These are phyloP conservation scores for Solanum hybrid DNA, from an alignment of 305 asterid genomes.

Conservation along the genomic window DNA sequence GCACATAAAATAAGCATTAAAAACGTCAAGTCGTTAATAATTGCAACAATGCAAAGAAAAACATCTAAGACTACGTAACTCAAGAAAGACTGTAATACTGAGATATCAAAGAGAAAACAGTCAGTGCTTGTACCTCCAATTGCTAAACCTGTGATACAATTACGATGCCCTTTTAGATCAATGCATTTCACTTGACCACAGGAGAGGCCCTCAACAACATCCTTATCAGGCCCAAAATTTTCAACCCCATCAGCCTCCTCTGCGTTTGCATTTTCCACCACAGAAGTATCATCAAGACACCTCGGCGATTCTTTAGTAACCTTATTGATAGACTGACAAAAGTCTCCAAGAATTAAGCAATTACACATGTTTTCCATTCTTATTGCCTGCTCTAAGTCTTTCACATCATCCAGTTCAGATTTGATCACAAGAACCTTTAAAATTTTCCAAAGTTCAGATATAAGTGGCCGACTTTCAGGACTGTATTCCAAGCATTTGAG, in stretches of 20 bases:
- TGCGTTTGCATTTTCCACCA: slow-evolving; percentile 16
- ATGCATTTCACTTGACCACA: slow-evolving; percentile 38
- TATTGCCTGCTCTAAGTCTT: slow-evolving; percentile 14
- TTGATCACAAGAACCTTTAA: slow-evolving; percentile 38
- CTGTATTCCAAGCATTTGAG: slow-evolving; percentile 46
- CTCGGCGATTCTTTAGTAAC: slow-evolving; percentile 11
- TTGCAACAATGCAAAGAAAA: not conserved
- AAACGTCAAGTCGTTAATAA: not conserved
- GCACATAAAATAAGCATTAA: not conserved
- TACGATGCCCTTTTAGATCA: slow-evolving; percentile 71
- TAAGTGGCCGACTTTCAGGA: slow-evolving; percentile 47
- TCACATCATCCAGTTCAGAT: slow-evolving; percentile 28
- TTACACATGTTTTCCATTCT: slow-evolving; percentile 14
- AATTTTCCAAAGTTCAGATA: slow-evolving; percentile 58
- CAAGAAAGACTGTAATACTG: not conserved
- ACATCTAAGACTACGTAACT: not conserved
- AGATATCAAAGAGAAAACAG: not conserved
- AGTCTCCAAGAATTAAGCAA: slow-evolving; percentile 42
- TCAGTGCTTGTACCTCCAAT: slow-evolving; percentile 48
- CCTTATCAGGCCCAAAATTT: slow-evolving; percentile 19
- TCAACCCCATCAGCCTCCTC: slow-evolving; percentile 16
- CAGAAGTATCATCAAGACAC: slow-evolving; percentile 1
- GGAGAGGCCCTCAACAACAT: slow-evolving; percentile 38
- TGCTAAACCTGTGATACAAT: slow-evolving; percentile 63
- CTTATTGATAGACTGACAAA: slow-evolving; percentile 23